These are phyloP conservation scores for Withania somnifera DNA, from an alignment of 305 asterid species.

Conservation along the genomic window DNA sequence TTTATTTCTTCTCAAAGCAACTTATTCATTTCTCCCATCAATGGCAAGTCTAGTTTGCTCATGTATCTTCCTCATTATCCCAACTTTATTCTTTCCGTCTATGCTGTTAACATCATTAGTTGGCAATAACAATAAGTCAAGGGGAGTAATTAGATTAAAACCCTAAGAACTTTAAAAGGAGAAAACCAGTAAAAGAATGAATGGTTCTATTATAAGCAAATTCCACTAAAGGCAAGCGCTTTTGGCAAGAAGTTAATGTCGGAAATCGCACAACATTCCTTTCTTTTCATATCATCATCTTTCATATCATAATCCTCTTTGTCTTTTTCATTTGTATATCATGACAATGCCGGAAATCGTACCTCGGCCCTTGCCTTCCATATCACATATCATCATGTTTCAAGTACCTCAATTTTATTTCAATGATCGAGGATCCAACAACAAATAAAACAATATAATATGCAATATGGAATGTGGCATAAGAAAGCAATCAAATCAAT, in stretches of 20 bases:
- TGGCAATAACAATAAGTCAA: not conserved
- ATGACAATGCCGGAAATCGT: too few species aligned
- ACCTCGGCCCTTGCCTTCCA: too few species aligned
- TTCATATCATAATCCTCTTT: too few species aligned
- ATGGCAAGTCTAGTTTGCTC: not conserved
- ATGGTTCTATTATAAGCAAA: not conserved
- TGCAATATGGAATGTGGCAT: too few species aligned
- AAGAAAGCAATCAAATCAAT: too few species aligned
- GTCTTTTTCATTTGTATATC: too few species aligned
- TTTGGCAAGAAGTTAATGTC: not conserved
- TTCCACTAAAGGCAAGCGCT: not conserved
- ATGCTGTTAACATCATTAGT: not conserved
- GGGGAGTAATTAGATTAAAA: not conserved
- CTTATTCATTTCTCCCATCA: not conserved
- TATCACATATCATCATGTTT: too few species aligned
- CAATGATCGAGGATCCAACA: too few species aligned
- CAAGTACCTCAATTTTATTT: too few species aligned
- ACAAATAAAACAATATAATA: too few species aligned
- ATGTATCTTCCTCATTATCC: not conserved
- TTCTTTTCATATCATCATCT: too few species aligned
- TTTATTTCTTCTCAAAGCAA: not conserved
- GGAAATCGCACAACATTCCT: too few species aligned
- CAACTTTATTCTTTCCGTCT: not conserved
- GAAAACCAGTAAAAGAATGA: not conserved
- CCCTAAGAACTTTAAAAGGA: not conserved